These are phyloP conservation scores for Colletotrichum liriopes DNA, from an alignment of 2,329 filamentous ascomycete genomes.

Conservation along the genomic window DNA sequence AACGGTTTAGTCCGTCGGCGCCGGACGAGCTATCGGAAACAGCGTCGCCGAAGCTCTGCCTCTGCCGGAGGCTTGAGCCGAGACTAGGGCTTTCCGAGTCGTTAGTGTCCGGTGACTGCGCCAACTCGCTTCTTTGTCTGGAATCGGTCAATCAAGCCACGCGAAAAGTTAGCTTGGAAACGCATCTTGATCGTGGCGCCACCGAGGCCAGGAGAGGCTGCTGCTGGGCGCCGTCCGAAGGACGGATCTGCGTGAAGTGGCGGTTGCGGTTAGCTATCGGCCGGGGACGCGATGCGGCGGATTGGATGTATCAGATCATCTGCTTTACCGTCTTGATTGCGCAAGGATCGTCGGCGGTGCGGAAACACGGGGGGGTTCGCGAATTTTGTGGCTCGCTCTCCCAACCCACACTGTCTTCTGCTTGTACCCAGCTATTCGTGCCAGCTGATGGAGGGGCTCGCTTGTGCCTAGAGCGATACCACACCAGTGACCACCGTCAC, in stretches of 20 bases:
- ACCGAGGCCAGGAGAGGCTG: not conserved
- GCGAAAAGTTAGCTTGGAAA: not conserved
- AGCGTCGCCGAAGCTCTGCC: slow-evolving; percentile 16
- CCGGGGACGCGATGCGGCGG: not conserved
- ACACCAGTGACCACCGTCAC: not conserved
- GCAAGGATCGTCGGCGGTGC: slow-evolving; percentile 10
- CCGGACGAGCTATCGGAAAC: slow-evolving; percentile 22
- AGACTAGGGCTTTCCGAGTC: not conserved
- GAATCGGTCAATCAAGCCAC: not conserved
- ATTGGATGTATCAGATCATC: not conserved
- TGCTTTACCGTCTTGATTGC: not conserved
- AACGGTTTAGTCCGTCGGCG: not conserved
- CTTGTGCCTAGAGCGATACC: not conserved
- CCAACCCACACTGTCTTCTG: not conserved
- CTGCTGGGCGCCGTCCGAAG: not conserved
- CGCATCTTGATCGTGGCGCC: not conserved
- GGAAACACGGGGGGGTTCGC: too few species aligned
- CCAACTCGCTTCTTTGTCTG: not conserved
- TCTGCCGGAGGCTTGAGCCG: not conserved
- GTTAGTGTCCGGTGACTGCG: slow-evolving; percentile 12
- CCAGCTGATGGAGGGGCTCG: too few species aligned
- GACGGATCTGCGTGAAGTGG: not conserved
- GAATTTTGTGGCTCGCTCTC: not conserved
- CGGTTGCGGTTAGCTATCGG: not conserved
- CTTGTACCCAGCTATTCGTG: too few species aligned